phyloP scores from a whole-genome alignment of 352 stramenopile genomes.

The Globisporangium cederbergense region DNA sequence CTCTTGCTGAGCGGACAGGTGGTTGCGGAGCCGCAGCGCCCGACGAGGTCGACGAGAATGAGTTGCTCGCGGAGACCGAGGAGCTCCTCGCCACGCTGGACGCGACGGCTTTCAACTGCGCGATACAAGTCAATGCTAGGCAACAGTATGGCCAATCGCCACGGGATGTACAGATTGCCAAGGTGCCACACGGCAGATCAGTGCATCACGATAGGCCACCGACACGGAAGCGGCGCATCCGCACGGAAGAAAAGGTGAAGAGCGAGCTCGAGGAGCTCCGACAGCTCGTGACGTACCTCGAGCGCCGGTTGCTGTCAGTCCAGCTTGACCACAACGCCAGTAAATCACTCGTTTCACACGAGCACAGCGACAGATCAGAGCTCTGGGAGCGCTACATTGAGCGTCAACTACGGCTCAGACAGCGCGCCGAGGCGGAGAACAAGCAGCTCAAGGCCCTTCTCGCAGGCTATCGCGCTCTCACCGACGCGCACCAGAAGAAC shows the following conservation, averaged over 20 bases:
- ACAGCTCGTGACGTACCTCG: background rate
- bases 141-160: background rate
- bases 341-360: background rate
- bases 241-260: background rate
- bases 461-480: background rate
- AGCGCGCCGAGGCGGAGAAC: slow-evolving; percentile 9
- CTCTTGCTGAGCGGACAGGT: background rate
- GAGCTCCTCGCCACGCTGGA: slow-evolving; percentile 6
- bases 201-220: too few relatives aligned
- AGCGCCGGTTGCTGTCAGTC: background rate
- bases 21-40: background rate
- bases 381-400: background rate
- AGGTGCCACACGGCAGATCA: background rate
- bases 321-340: background rate
- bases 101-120: background rate
- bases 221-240: background rate
- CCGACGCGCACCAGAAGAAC: background rate
- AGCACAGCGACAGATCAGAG: background rate
- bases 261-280: background rate
- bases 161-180: background rate
- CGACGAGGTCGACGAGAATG: background rate
- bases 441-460: slow-evolving; percentile 5
- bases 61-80: slow-evolving; percentile 4
- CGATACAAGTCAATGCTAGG: background rate
- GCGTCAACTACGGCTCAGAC: background rate